Conservation (phyloP, 768 basidiomycete genomes). For the Psilocybe azurescens region DNA sequence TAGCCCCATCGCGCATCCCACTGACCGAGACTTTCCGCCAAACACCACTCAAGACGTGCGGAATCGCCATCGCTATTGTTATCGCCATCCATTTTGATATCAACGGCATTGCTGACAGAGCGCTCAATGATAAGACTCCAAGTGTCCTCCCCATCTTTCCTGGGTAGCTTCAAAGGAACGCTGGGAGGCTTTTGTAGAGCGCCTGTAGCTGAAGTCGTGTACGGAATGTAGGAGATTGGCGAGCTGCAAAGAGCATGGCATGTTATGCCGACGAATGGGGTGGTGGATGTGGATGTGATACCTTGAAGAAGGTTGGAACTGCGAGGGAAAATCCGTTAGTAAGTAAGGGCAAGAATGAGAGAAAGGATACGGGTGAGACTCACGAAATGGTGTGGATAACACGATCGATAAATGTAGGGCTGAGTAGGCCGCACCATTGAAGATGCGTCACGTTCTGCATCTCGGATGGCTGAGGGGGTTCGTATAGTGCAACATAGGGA, state of each 20-base stretch:
- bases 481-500: slow-evolving; percentile 72
- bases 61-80: slow-evolving; percentile 4
- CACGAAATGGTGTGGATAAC: slow-evolving; percentile 53
- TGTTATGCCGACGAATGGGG: slow-evolving; percentile 46
- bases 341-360: not conserved
- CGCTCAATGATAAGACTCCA: slow-evolving; percentile 47
- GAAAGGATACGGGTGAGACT: slow-evolving; percentile 18
- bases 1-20: slow-evolving; percentile 46
- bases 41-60: slow-evolving; percentile 38
- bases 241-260: slow-evolving; percentile 47
- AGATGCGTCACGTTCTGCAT: slow-evolving; percentile 57
- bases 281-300: not conserved
- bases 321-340: not conserved
- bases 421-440: slow-evolving; percentile 65
- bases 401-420: slow-evolving; percentile 54
- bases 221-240: slow-evolving; percentile 59
- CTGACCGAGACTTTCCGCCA: slow-evolving; percentile 48
- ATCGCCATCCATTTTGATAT: slow-evolving; percentile 45
- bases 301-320: slow-evolving; percentile 9
- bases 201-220: slow-evolving; percentile 15
- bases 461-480: slow-evolving; percentile 49
- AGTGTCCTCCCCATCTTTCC: slow-evolving; percentile 59
- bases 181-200: slow-evolving; percentile 38
- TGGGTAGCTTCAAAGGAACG: slow-evolving; percentile 49
- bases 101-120: slow-evolving; percentile 42